These are phyloP conservation scores for slime mould (Dictyostelium discoideum) DNA, from an alignment of 78 protist species.

Conservation along the genomic window DNA sequence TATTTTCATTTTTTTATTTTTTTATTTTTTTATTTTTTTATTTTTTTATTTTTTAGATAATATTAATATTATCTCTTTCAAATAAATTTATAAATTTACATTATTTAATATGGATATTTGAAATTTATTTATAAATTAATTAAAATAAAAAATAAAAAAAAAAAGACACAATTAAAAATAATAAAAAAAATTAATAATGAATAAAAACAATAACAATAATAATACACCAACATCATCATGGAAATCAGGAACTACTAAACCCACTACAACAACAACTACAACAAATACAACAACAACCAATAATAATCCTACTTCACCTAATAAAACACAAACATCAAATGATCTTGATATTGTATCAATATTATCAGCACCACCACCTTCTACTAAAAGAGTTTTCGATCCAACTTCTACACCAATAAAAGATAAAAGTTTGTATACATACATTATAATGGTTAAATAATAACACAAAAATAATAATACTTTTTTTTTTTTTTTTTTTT, in stretches of 20 bases:
- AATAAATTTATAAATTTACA: too few relatives aligned
- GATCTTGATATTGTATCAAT: constrained; percentile 43
- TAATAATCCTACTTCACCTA: neutral
- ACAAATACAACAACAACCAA: neutral
- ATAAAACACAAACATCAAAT: neutral
- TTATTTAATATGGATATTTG: too few relatives aligned
- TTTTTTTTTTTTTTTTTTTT: too few relatives aligned
- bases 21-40: too few relatives aligned
- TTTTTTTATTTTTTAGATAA: too few relatives aligned
- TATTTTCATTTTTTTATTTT: too few relatives aligned
- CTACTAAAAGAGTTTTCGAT: constrained; percentile 58
- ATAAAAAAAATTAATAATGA: neutral
- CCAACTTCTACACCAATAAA: constrained; percentile 33
- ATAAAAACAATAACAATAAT: neutral
- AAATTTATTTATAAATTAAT: neutral
- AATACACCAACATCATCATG: neutral
- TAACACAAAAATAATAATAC: too few relatives aligned
- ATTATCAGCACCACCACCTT: constrained; percentile 73
- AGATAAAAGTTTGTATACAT: constrained; percentile 14
- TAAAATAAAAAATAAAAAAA: neutral
- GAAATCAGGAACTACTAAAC: neutral
- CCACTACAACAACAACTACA: neutral
- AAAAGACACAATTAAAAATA: neutral
- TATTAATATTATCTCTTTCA: too few relatives aligned
- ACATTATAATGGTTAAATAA: neutral